Base-by-base conservation (phyloP, 2,329 filamentous ascomycete genomes). In the Trichoderma oligosporum region DNA sequence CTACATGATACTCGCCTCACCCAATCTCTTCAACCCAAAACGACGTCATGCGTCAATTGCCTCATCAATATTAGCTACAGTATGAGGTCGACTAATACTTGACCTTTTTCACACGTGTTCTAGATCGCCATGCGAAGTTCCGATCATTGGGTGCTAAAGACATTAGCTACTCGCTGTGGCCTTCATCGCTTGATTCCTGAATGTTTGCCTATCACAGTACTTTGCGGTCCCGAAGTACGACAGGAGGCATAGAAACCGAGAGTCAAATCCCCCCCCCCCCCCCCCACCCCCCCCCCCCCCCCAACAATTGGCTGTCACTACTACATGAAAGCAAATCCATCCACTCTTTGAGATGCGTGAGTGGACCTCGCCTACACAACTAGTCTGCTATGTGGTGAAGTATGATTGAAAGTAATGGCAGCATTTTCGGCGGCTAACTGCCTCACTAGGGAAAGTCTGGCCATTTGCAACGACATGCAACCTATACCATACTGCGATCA, bases 171-270 rank as follows among this genome's bases (percentile, higher is more conserved):
- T 16, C 16, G n/a, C 12, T 31, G 5, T n/a, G 29, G 20, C 27
- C 20, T 7, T 22, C 20, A 18, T 20, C 51, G 22, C 51, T 46
- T 29, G 31, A 29, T 20, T 20, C 27, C 22, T 27, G 39, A 11
- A 20, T 29, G 39, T 54, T 54, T 54, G 51, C 31, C 41, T 54
- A n/a, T n/a, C 39, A 54, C 41, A 20, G 39, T 36, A 7, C 14
- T 45, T 54, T 54, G 9, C 29, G 20, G 20, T n/a, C 12, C 20
- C 16, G 11, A 27, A 22, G 9, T 36, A 33, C 14, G 14, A 27
- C 38, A 20, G 29, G n/a, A 14, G n/a, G 5, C 51, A n/a, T 12
- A 16, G 27, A 20, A 46, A 14, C 4, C n/a, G 27, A 27, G 16
- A 33, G 16, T 0, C 7, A 33, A 16, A 20, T 18, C 7, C 14